Evolutionary conservation across 1,284 basidiomycete species (phyloP), one percentile per base, ranked within the genome.

Genomic region (Waitea zeae): DNA sequence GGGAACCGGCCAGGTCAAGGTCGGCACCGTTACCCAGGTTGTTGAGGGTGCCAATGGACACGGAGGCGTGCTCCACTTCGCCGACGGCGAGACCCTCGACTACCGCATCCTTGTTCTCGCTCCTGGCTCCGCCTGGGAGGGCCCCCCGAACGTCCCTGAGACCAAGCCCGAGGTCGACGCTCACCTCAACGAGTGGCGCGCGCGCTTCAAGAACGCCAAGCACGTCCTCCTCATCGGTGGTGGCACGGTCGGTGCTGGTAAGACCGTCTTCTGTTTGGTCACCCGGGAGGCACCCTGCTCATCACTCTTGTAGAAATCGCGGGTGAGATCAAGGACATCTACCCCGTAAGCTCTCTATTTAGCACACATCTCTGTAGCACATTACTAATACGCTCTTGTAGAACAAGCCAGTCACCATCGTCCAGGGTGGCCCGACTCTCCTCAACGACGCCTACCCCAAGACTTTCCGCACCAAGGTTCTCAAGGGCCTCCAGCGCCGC

Each of bases 351-450:
- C 27, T 38, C n/a, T n/a, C n/a, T n/a, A n/a, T n/a, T n/a, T n/a
- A n/a, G n/a, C n/a, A n/a, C n/a, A n/a, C n/a, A n/a, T n/a, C n/a
- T n/a, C n/a, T n/a, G n/a, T n/a, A n/a, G n/a, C n/a, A n/a, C n/a
- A n/a, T n/a, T 26, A 7, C 7, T 26, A 26, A 26, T 7, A n/a
- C 7, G 35, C 30, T 12, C 45, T 77, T 66, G 47, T n/a, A n/a
- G n/a, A n/a, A 57, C 14, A 77, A 69, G 50, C 61, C 63, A 38
- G 61, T 81, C 12, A 79, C 75, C 3, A 61, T 82, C 33, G 63
- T 77, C 1, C 77, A 82, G 14, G 58, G 61, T 19, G 56, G 59
- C 17, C 39, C 44, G 1, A 49, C 54, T 13, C 62, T 79, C 6
- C 53, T 81, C 33, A 81, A 76, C 44, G 44, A 52, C 1, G 47